Evolutionary conservation across 768 basidiomycete species (phyloP), one percentile per base, ranked within the genome.

Genomic region (Cystobasidium onofrii): DNA sequence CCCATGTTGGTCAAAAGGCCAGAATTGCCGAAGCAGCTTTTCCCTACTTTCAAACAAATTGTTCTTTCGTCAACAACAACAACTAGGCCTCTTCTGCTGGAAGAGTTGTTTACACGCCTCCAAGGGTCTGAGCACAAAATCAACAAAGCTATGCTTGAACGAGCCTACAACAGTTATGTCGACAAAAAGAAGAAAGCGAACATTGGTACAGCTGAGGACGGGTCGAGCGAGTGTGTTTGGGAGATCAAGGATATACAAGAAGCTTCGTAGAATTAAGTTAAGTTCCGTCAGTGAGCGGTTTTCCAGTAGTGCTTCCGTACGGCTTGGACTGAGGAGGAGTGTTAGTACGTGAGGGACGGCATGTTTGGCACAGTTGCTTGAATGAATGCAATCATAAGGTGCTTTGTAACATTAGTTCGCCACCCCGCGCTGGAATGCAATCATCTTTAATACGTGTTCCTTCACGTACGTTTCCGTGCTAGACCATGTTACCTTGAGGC

Each of bases 111-210:
- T 25, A 60, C 20, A 17, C 27, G 33, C 18, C 69, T 75, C 23
- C 44, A 57, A 20, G 33, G 44, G 1, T 18, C 46, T 3, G 70
- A 60, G 36, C 60, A 43, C 29, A 50, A 61, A 15, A 25, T 60
- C 64, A 54, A 36, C 20, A 55, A 71, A 2, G 46, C 50, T 20
- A 34, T 70, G 44, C 27, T 75, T 25, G 41, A 41, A 2, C 3
- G 69, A n/a, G 23, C 52, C 10, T 27, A 20, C 20, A 52, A 34
- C 13, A 39, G 9, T 23, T 31, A 18, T 50, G 74, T 70, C 23
- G 50, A 72, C 1, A 75, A 71, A 60, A 74, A 74, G 74, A 52
- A 73, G 65, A 74, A 74, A 50, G 39, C 33, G 31, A 23, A 20
- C 31, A 60, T 61, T n/a, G 23, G 23, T 6, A 39, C 31, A n/a